phyloP scores from a whole-genome alignment of 768 basidiomycete species.

The Obba rivulosa region DNA sequence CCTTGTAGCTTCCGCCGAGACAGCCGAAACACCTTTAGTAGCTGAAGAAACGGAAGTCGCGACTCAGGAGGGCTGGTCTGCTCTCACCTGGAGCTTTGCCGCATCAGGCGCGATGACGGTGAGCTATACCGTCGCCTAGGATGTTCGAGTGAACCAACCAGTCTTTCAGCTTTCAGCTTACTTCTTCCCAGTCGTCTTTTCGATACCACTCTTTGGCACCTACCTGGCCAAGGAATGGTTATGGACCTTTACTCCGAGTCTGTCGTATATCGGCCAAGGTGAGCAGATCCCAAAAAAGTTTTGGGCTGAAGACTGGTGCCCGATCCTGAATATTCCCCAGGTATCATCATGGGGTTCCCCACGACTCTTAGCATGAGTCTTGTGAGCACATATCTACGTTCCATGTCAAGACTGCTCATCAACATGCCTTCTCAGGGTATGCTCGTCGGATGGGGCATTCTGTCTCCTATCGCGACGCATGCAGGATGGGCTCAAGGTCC shows the following conservation, averaged over 20 bases:
- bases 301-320: background rate
- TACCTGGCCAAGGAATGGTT: conserved; percentile 85
- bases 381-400: conserved; percentile 35
- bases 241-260: conserved; percentile 89
- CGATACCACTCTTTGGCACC: conserved; percentile 79
- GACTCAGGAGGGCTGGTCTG: conserved; percentile 69
- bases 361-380: conserved; percentile 92
- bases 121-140: conserved; percentile 17
- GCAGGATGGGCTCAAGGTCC: conserved; percentile 92
- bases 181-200: conserved; percentile 85
- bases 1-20: conserved; percentile 8
- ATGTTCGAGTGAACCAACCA: background rate
- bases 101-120: conserved; percentile 77
- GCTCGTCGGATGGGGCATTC: conserved; percentile 92
- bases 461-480: conserved; percentile 83
- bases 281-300: conserved; percentile 4
- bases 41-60: conserved; percentile 33
- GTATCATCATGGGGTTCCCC: conserved; percentile 97
- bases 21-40: conserved; percentile 14
- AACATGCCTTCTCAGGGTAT: conserved; percentile 61
- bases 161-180: conserved; percentile 70
- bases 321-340: conserved; percentile 28
- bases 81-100: conserved; percentile 73
- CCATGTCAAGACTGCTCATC: conserved; percentile 5
- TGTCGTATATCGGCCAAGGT: conserved; percentile 94